Conservation (phyloP, 805 yeast genomes). For the Tetrapisispora arboricola region DNA sequence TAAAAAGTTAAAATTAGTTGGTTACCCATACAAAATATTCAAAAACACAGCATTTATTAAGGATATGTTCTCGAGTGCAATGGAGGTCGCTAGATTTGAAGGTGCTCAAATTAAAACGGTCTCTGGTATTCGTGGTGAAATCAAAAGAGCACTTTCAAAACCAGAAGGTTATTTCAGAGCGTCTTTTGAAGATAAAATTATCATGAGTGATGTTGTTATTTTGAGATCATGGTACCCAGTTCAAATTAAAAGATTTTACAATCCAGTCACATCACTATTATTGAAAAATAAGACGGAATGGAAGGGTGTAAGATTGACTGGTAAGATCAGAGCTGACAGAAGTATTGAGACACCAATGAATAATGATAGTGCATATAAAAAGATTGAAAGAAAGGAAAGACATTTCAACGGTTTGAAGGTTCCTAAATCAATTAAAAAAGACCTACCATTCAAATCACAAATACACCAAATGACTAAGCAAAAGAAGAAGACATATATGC, state of each 20-base stretch:
- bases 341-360: constrained; percentile 53
- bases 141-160: constrained; percentile 83
- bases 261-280: constrained; percentile 89
- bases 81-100: constrained; percentile 96
- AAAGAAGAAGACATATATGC: constrained; percentile 68
- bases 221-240: constrained; percentile 97
- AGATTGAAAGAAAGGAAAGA: constrained; percentile 76
- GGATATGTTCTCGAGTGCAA: constrained; percentile 86
- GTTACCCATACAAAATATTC: constrained; percentile 87
- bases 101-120: constrained; percentile 97
- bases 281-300: constrained; percentile 71
- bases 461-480: constrained; percentile 82
- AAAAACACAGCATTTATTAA: constrained; percentile 94
- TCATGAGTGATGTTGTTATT: constrained; percentile 82
- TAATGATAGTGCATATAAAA: constrained; percentile 44
- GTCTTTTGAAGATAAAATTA: constrained; percentile 88
- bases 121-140: constrained; percentile 95
- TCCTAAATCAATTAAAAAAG: constrained; percentile 65
- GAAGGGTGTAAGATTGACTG: constrained; percentile 95
- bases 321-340: constrained; percentile 76
- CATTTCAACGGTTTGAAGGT: constrained; percentile 81
- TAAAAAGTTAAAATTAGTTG: constrained; percentile 89
- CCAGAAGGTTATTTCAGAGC: constrained; percentile 97
- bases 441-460: constrained; percentile 88
- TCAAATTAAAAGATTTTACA: constrained; percentile 78